Evolutionary conservation across 192 early-diverging fungal genomes (phyloP).

Genomic region (Umbelopsis vinacea): DNA sequence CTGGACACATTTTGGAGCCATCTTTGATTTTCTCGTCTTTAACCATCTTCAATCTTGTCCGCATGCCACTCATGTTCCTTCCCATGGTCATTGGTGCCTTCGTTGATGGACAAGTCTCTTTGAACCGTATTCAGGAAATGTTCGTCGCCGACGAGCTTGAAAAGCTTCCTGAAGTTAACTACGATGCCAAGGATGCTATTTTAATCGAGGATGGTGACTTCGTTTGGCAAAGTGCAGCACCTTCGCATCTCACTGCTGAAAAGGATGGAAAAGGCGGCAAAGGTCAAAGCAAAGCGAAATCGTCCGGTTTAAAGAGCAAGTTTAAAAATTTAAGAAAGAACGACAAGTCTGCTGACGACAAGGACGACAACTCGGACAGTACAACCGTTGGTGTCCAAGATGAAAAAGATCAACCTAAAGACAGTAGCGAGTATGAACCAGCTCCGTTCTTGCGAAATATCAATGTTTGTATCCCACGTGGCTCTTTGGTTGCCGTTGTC

Average conservation of each 20-base stretch:
- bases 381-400: neutral
- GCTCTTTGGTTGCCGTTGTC: slow-evolving; percentile 76
- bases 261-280: slow-evolving; percentile 34
- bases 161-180: slow-evolving; percentile 44
- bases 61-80: slow-evolving; percentile 48
- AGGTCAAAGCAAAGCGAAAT: slow-evolving; percentile 40
- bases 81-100: slow-evolving; percentile 44
- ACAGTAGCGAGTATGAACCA: neutral
- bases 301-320: slow-evolving; percentile 22
- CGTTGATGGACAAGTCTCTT: slow-evolving; percentile 44
- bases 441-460: slow-evolving; percentile 50
- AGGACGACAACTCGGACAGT: slow-evolving; percentile 22
- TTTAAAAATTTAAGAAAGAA: slow-evolving; percentile 11
- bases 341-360: slow-evolving; percentile 4
- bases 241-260: slow-evolving; percentile 31
- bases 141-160: slow-evolving; percentile 68
- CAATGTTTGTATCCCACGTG: slow-evolving; percentile 35
- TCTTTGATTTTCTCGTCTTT: slow-evolving; percentile 49
- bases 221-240: slow-evolving; percentile 62
- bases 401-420: slow-evolving; percentile 1
- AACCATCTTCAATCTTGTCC: slow-evolving; percentile 53
- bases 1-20: slow-evolving; percentile 41
- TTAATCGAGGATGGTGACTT: slow-evolving; percentile 64
- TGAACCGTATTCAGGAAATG: slow-evolving; percentile 45
- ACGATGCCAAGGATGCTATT: slow-evolving; percentile 53